Conservation (phyloP, 345 rosid species). For the Carallia pectinifolia region DNA sequence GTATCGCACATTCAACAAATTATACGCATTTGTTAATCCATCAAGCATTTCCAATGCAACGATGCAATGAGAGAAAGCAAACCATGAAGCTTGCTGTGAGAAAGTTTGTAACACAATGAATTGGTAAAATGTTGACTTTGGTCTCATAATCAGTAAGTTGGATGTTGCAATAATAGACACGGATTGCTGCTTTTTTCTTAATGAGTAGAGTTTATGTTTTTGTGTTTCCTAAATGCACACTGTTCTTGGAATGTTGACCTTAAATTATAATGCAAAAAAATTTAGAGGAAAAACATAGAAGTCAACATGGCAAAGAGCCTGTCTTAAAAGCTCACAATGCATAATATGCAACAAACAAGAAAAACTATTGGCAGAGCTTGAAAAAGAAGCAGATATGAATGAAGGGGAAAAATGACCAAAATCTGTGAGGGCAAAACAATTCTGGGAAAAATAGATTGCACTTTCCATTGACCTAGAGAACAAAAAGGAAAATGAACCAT, state of each 20-base stretch:
- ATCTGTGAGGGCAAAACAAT: no score
- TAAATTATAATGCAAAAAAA: no score
- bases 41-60: neutral
- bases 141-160: neutral
- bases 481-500: no score
- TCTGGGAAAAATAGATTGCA: no score
- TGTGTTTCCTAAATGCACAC: no score
- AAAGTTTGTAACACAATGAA: neutral
- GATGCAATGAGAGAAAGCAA: constrained; percentile 4
- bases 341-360: neutral
- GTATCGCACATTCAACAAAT: neutral
- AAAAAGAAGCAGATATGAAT: no score
- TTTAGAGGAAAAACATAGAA: no score
- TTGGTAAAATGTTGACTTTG: neutral
- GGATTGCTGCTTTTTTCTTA: neutral
- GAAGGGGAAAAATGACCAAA: no score
- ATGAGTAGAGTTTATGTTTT: neutral
- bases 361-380: no score
- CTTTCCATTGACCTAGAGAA: no score
- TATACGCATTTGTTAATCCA: neutral
- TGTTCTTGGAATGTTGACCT: no score
- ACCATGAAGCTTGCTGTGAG: neutral
- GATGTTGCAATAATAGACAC: neutral
- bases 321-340: neutral
- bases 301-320: no score